A percentile compares a stretch with the other conserved stretches of the same genome.
These are phyloP conservation scores for Trichoderma sp. DNA, from an alignment of 2,329 filamentous ascomycete genomes.

Conservation along the genomic window DNA sequence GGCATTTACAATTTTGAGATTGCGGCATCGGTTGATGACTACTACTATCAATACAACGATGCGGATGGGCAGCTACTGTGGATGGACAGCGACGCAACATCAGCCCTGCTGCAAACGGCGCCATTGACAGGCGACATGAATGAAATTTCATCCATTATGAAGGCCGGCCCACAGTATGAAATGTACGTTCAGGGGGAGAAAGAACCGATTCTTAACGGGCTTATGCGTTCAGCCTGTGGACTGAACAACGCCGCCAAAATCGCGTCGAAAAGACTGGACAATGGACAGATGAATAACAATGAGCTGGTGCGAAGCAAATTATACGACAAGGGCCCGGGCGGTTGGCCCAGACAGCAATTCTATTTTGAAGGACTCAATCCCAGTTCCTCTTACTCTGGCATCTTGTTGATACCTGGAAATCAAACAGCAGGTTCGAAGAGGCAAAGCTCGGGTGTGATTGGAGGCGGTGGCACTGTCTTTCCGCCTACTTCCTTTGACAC, in stretches of 20 bases:
- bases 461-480: slow-evolving; percentile 79
- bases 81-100: slow-evolving; percentile 81
- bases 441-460: slow-evolving; percentile 49
- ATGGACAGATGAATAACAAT: slow-evolving; percentile 52
- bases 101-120: slow-evolving; percentile 77
- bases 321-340: slow-evolving; percentile 67
- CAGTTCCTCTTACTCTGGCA: slow-evolving; percentile 72
- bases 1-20: slow-evolving; percentile 80
- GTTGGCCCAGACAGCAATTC: slow-evolving; percentile 83
- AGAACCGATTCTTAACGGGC: slow-evolving; percentile 63
- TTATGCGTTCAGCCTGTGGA: slow-evolving; percentile 83
- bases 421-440: slow-evolving; percentile 51
- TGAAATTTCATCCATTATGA: slow-evolving; percentile 58
- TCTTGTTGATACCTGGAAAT: slow-evolving; percentile 66
- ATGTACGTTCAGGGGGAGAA: slow-evolving; percentile 74
- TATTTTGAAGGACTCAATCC: slow-evolving; percentile 75
- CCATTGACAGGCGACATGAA: slow-evolving; percentile 66
- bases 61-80: slow-evolving; percentile 64
- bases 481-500: slow-evolving; percentile 74
- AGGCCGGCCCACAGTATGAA: slow-evolving; percentile 65
- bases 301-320: slow-evolving; percentile 63
- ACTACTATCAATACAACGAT: slow-evolving; percentile 67
- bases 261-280: slow-evolving; percentile 53
- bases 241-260: slow-evolving; percentile 69
- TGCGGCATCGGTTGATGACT: slow-evolving; percentile 77